Conservation (phyloP, 139 green algal genomes). For the Eudorina sp. region DNA sequence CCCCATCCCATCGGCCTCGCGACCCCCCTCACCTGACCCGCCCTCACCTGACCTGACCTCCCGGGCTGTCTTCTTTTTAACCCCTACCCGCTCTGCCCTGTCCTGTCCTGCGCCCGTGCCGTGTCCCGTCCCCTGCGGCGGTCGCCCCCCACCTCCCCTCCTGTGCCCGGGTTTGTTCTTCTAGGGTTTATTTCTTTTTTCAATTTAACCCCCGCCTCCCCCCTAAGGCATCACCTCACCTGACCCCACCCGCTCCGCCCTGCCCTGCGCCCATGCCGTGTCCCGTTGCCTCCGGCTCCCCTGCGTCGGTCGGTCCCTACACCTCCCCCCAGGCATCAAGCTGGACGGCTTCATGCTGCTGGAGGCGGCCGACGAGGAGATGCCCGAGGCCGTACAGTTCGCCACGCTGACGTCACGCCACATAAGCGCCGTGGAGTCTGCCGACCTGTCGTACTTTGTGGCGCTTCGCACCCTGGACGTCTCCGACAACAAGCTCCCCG, state of each 20-base stretch:
- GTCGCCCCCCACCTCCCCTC: no score
- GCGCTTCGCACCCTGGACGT: slow-evolving; percentile 55
- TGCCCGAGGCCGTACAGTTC: slow-evolving; percentile 53
- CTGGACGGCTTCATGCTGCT: slow-evolving; percentile 63
- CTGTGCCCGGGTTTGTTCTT: no score
- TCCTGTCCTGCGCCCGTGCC: not conserved
- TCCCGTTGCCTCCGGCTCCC: not conserved
- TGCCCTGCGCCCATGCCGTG: not conserved
- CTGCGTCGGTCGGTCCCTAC: not conserved
- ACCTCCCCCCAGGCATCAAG: not conserved
- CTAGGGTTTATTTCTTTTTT: no score
- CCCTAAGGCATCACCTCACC: not conserved
- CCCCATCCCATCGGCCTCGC: no score
- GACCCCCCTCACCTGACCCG: no score
- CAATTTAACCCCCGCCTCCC: no score
- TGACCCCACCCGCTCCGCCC: not conserved
- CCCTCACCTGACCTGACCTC: no score
- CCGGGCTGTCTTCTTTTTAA: no score
- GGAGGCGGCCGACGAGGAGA: slow-evolving; percentile 61
- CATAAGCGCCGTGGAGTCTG: slow-evolving; percentile 26
- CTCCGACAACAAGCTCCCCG: slow-evolving; percentile 61
- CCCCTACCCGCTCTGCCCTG: not conserved
- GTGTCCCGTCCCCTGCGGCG: not conserved
- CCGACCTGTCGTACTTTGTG: slow-evolving; percentile 61
- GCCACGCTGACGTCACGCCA: not conserved